Base-by-base conservation (phyloP, 352 stramenopile genomes). In the Aphanomyces euteiches region DNA sequence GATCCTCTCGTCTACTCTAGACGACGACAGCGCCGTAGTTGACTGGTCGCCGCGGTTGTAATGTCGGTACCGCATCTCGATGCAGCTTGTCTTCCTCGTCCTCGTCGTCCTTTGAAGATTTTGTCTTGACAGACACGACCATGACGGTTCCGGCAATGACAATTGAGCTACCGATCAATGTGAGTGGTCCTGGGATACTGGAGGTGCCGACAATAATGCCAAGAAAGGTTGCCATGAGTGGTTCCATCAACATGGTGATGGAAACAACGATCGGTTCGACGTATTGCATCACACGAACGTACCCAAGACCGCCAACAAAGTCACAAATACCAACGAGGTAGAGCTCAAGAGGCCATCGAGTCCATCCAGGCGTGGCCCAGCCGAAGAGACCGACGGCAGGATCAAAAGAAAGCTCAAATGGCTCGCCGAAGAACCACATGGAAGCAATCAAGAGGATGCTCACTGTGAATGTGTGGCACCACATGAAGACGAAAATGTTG, bases 251-350 rank as follows among this genome's bases (percentile, higher is more conserved):
- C 78, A 92, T 94, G 28, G 95, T 89, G 41, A 94, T 90, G 6
- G 88, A 89, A 38, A 96, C 81, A 40, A 96, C 89, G 63, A 97
- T 90, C 36, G 89, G 84, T 50, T 94, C 88, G 48, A 97, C 96
- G 76, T 96, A 96, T 66, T 96, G 96, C 80, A 97, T 88, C 17
- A 95, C 87, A 4, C 83, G 81, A 58, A 97, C 72, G 69, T 94
- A 97, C 7, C 89, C 89, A 47, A 93, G 82, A 15, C 84, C 93
- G 56, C 90, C 89, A 0, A 96, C 67, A 17, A 94, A 78, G 47
- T 92, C 96, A 68, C 90, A 96, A n/a, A 96, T 79, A 28, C 94
- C 59, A 10, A 93, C 89, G 60, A 96, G 84, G 59, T 92, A 96
- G 6, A 91, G 65, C 74, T 96, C 89, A 39, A 85, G 76, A 36